These are phyloP conservation scores for Chaetomium cochliodes DNA, from an alignment of 495 filamentous ascomycete species.

Conservation along the genomic window DNA sequence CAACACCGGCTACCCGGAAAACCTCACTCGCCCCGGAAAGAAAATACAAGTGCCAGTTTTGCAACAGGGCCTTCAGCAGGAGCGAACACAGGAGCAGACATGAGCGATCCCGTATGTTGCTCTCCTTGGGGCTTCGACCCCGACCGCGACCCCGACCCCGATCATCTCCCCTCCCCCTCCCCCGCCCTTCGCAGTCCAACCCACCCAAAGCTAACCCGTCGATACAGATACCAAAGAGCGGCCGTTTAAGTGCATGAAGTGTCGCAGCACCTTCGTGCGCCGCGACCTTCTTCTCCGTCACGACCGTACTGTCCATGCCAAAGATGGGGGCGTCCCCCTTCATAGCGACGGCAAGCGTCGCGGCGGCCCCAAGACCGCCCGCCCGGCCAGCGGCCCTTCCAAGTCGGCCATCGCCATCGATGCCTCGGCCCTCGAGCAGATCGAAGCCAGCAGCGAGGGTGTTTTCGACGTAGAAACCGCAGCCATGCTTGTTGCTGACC, in stretches of 20 bases:
- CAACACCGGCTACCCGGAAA: constrained; percentile 61
- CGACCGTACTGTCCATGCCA: constrained; percentile 97
- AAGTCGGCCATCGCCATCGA: constrained; percentile 85
- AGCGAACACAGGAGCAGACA: constrained; percentile 97
- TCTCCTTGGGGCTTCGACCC: constrained; percentile 19
- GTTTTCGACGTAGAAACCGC: constrained; percentile 97
- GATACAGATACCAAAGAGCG: constrained; percentile 92
- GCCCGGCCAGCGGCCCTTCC: constrained; percentile 64
- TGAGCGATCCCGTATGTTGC: constrained; percentile 91
- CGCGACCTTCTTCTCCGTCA: constrained; percentile 94
- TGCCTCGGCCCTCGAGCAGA: constrained; percentile 85
- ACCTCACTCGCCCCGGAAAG: constrained; percentile 70
- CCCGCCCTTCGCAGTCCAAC: neutral
- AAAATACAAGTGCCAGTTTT: constrained; percentile 99
- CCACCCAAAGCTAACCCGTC: constrained; percentile 11
- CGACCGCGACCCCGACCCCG: neutral
- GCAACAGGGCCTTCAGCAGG: constrained; percentile 92
- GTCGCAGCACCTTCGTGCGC: constrained; percentile 96
- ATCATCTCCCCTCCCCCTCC: too few relatives aligned
- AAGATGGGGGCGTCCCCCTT: constrained; percentile 93
- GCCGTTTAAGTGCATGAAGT: constrained; percentile 97
- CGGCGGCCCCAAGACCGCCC: constrained; percentile 64
- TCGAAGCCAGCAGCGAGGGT: constrained; percentile 90
- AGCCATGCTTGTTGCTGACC: constrained; percentile 97
- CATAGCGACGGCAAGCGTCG: constrained; percentile 93